These are phyloP conservation scores for Trichophyton verrucosum DNA, from an alignment of 2,329 filamentous ascomycete genomes.

Conservation along the genomic window DNA sequence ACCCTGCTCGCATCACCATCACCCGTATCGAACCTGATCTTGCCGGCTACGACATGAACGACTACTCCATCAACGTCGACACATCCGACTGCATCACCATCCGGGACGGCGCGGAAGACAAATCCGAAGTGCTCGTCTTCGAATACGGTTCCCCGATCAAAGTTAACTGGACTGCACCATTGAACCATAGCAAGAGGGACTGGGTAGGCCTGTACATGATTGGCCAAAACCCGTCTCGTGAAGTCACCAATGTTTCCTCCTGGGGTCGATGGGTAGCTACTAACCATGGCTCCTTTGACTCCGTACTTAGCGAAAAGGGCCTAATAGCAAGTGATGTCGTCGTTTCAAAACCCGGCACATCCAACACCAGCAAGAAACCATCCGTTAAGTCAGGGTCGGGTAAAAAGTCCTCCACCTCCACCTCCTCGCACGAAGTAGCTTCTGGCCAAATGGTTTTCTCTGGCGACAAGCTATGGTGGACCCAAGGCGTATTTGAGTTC, in stretches of 20 bases:
- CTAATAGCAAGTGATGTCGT: conserved; percentile 58
- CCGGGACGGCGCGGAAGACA: conserved; percentile 39
- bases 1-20: conserved; percentile 74
- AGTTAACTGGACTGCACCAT: conserved; percentile 80
- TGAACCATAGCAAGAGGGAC: conserved; percentile 77
- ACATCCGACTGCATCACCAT: conserved; percentile 43
- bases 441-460: conserved; percentile 75
- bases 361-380: conserved; percentile 16
- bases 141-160: conserved; percentile 84
- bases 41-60: conserved; percentile 62
- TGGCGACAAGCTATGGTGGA: conserved; percentile 96
- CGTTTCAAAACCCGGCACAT: conserved; percentile 27
- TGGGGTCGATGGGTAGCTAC: conserved; percentile 83
- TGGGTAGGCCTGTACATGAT: conserved; percentile 97
- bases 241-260: conserved; percentile 70
- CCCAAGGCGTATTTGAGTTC: conserved; percentile 89
- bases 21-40: conserved; percentile 67
- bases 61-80: conserved; percentile 66
- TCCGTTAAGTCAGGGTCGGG: conserved; percentile 25
- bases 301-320: conserved; percentile 59
- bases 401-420: conserved; percentile 16
- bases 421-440: conserved; percentile 42
- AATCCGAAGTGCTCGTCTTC: conserved; percentile 63
- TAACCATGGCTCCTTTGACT: conserved; percentile 63
- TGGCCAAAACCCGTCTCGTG: conserved; percentile 77